phyloP scores from a whole-genome alignment of 345 rosid genomes.

The Noccaea caerulescens region DNA sequence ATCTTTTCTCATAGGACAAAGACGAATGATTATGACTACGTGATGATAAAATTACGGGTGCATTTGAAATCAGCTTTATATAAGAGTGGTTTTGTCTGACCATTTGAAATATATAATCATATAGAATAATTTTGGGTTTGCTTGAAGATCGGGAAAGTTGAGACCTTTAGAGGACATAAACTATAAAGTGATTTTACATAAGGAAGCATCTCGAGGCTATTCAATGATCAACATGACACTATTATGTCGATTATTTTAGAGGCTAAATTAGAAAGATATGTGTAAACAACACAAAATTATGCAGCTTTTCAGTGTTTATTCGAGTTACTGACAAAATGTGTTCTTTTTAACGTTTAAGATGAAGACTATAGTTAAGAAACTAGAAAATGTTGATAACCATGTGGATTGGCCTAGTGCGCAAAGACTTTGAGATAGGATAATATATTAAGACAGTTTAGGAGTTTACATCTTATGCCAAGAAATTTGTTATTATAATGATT shows the following conservation, averaged over 20 bases:
- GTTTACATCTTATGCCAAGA: conserved; percentile 6
- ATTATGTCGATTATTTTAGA: conserved; percentile 11
- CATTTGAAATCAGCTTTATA: conserved; percentile 43
- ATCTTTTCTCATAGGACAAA: conserved; percentile 30
- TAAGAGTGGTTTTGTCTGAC: conserved; percentile 39
- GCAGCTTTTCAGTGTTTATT: conserved; percentile 14
- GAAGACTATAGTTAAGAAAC: neutral
- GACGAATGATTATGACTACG: conserved; percentile 38
- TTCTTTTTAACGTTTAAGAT: neutral
- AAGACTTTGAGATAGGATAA: neutral
- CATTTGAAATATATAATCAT: conserved; percentile 38
- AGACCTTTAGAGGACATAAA: conserved; percentile 28
- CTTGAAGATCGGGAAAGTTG: conserved; percentile 48
- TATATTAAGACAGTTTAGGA: neutral
- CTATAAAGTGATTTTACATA: conserved; percentile 32
- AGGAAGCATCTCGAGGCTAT: conserved; percentile 45
- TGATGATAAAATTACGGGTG: conserved; percentile 27
- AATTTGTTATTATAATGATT: conserved; percentile 2
- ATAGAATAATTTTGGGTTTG: conserved; percentile 35
- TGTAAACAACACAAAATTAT: conserved; percentile 1
- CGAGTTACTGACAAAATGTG: conserved; percentile 14
- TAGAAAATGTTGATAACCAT: neutral
- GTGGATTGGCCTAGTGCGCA: conserved; percentile 11
- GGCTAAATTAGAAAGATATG: conserved; percentile 5
- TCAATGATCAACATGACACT: conserved; percentile 29